Conservation (phyloP, 1,284 basidiomycete species). For the Cutaneotrichosporon arboriforme region DNA sequence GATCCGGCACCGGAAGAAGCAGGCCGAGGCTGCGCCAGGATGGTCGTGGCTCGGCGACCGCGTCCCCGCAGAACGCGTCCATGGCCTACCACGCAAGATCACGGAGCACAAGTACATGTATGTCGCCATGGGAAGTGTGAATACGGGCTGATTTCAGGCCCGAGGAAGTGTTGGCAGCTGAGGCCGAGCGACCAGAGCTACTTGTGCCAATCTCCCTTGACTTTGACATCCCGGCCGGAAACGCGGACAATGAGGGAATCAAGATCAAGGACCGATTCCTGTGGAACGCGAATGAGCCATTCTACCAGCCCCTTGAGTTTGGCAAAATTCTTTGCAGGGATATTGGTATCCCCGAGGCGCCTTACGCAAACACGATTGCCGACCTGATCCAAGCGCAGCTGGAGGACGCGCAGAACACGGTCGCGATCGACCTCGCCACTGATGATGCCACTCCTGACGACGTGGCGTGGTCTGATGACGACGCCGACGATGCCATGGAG, state of each 20-base stretch:
- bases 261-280: constrained; percentile 90
- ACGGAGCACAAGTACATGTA: constrained; percentile 67
- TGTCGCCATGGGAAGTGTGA: constrained; percentile 38
- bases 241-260: constrained; percentile 53
- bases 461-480: constrained; percentile 33
- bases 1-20: constrained; percentile 49
- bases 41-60: constrained; percentile 84
- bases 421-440: constrained; percentile 55
- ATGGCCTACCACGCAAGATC: constrained; percentile 55
- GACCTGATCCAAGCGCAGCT: constrained; percentile 84
- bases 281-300: constrained; percentile 78
- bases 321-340: constrained; percentile 82
- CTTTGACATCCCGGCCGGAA: constrained; percentile 68
- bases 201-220: constrained; percentile 91
- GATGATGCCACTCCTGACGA: constrained; percentile 36
- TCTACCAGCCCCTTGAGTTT: constrained; percentile 77
- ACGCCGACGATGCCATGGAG: constrained; percentile 21
- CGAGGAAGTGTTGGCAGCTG: constrained; percentile 59
- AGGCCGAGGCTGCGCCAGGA: constrained; percentile 53
- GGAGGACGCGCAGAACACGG: constrained; percentile 77
- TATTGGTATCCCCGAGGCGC: constrained; percentile 64
- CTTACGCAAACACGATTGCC: constrained; percentile 71
- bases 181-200: constrained; percentile 61
- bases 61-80: constrained; percentile 73
- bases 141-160: constrained; percentile 51